Evolutionary conservation across 2,329 filamentous ascomycete species (phyloP).

Genomic region (Clonostachys chloroleuca): DNA sequence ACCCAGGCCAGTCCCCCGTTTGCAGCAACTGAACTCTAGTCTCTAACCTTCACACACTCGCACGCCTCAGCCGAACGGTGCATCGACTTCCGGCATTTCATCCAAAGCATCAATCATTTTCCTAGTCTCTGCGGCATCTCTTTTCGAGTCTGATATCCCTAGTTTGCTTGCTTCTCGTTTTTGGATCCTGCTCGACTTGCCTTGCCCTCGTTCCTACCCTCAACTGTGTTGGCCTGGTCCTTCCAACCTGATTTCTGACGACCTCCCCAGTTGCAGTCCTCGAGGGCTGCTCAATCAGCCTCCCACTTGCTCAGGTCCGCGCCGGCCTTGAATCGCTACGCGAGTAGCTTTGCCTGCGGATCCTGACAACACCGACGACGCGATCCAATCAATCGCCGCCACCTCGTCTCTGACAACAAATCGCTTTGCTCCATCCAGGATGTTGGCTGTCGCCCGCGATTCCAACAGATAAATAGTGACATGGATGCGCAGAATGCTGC

Average conservation of each 20-base stretch:
- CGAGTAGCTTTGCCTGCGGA: no score
- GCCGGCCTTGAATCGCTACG: no score
- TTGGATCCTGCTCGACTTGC: no score
- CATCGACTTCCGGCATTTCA: background rate
- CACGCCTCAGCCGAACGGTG: conserved; percentile 3
- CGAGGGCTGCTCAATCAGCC: no score
- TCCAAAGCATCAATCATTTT: background rate
- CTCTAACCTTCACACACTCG: conserved; percentile 4
- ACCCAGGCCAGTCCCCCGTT: conserved; percentile 6
- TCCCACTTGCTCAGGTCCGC: no score
- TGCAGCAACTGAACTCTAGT: conserved; percentile 5
- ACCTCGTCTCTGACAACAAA: conserved; percentile 1
- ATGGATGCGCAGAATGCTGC: conserved; percentile 67
- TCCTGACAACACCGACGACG: no score
- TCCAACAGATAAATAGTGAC: conserved; percentile 52
- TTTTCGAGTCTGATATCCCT: conserved; percentile 4
- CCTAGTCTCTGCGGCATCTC: conserved; percentile 3
- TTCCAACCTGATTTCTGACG: no score
- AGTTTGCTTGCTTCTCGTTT: no score
- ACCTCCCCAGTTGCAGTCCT: no score
- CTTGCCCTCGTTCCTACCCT: no score
- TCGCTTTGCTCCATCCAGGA: conserved; percentile 37
- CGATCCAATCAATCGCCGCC: no score
- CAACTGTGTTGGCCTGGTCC: no score
- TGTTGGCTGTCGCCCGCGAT: conserved; percentile 49